phyloP scores from a whole-genome alignment of 768 basidiomycete genomes.

The Termitomyces heimii region DNA sequence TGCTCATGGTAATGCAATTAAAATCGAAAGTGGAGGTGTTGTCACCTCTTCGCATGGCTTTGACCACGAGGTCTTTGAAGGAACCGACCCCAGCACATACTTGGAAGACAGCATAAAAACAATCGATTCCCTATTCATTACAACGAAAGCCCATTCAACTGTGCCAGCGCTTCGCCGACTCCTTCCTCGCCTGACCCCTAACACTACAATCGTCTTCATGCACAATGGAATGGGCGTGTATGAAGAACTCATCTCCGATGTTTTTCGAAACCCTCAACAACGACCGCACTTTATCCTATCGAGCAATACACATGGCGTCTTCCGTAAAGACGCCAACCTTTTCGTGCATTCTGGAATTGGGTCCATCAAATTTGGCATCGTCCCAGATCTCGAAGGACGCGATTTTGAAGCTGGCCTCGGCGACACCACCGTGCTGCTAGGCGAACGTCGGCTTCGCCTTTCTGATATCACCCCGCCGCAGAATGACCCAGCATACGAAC shows the following conservation, averaged over 20 bases:
- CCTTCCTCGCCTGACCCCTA: constrained; percentile 51
- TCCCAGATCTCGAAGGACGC: constrained; percentile 58
- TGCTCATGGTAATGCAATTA: constrained; percentile 29
- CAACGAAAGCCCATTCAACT: constrained; percentile 72
- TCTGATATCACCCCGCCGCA: constrained; percentile 42
- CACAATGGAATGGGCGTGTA: constrained; percentile 95
- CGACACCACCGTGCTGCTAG: constrained; percentile 24
- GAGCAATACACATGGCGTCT: constrained; percentile 78
- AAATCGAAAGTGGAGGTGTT: constrained; percentile 46
- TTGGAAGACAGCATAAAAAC: constrained; percentile 10
- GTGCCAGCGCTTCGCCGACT: constrained; percentile 51
- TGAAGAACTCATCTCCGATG: constrained; percentile 58
- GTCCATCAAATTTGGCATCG: constrained; percentile 69
- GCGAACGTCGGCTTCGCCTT: constrained; percentile 39
- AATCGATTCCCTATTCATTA: constrained; percentile 79
- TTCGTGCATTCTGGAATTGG: constrained; percentile 71
- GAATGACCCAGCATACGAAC: constrained; percentile 30
- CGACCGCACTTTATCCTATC: constrained; percentile 86
- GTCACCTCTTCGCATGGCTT: constrained; percentile 37
- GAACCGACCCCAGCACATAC: not conserved
- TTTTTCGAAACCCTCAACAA: constrained; percentile 67
- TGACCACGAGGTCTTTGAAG: constrained; percentile 41
- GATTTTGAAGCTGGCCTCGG: constrained; percentile 55
- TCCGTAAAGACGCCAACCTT: constrained; percentile 42
- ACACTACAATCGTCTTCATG: constrained; percentile 84